Evolutionary conservation across 495 filamentous ascomycete genomes (phyloP).

Genomic region (Ramalina intermedia): DNA sequence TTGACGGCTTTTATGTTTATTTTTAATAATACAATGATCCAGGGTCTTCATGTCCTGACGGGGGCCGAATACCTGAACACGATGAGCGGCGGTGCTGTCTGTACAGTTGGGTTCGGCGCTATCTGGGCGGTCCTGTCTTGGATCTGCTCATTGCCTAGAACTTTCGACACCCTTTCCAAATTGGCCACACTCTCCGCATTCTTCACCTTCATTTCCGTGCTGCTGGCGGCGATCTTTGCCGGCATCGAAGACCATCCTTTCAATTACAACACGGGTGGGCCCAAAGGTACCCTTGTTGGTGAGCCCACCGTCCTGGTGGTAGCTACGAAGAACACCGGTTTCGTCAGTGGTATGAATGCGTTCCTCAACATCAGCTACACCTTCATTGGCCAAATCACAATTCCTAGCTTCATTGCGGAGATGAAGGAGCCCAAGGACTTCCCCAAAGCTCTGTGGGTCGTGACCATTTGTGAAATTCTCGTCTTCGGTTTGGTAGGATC

Average conservation of each 20-base stretch:
- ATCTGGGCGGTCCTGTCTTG: constrained; percentile 57
- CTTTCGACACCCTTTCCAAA: constrained; percentile 62
- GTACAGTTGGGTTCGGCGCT: constrained; percentile 60
- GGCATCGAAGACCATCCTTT: constrained; percentile 56
- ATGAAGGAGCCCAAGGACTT: constrained; percentile 81
- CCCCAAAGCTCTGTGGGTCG: constrained; percentile 75
- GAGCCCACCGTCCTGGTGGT: constrained; percentile 47
- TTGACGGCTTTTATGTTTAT: constrained; percentile 78
- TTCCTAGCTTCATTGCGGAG: constrained; percentile 83
- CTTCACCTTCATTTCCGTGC: constrained; percentile 75
- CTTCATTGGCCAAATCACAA: constrained; percentile 84
- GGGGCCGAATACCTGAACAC: constrained; percentile 78
- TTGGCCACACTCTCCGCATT: constrained; percentile 61
- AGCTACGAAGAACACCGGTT: constrained; percentile 57
- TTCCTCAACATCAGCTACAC: constrained; percentile 88
- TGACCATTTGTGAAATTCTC: constrained; percentile 72
- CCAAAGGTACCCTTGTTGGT: constrained; percentile 24
- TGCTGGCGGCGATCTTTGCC: constrained; percentile 66
- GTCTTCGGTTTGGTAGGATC: constrained; percentile 64
- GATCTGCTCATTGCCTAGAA: constrained; percentile 64
- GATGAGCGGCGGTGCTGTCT: constrained; percentile 48
- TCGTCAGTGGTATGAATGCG: constrained; percentile 63
- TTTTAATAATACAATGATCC: constrained; percentile 78
- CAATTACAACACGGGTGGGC: constrained; percentile 33
- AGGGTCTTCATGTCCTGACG: constrained; percentile 65